phyloP scores from a whole-genome alignment of 805 yeast species.

The Ogataea nonfermentans region DNA sequence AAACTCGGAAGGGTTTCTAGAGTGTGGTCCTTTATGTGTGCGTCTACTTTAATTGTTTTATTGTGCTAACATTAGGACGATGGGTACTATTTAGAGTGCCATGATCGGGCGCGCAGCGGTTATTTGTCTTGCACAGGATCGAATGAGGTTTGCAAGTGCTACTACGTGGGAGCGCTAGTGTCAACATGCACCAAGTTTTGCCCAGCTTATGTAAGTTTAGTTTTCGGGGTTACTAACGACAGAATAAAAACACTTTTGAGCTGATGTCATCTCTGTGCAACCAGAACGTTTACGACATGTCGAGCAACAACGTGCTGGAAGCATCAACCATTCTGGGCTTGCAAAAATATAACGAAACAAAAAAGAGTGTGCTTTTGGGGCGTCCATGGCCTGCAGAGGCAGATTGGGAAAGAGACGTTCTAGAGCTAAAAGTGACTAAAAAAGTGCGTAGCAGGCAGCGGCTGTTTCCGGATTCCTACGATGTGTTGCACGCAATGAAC shows the following conservation, averaged over 20 bases:
- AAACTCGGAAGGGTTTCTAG: slow-evolving; percentile 19
- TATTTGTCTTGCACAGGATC: slow-evolving; percentile 19
- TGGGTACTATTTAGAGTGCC: slow-evolving; percentile 26
- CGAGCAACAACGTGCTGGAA: slow-evolving; percentile 10
- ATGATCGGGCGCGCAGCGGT: slow-evolving; percentile 19
- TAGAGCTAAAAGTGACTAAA: slow-evolving; percentile 8
- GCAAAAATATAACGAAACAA: slow-evolving; percentile 8
- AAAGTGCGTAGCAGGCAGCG: slow-evolving; percentile 3
- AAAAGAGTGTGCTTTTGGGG: slow-evolving; percentile 5
- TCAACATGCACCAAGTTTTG: slow-evolving; percentile 27
- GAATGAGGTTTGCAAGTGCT: slow-evolving; percentile 29
- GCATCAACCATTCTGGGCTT: slow-evolving; percentile 2
- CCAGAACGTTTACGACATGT: slow-evolving; percentile 19
- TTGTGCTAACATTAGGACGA: slow-evolving; percentile 21
- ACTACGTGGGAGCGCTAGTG: slow-evolving; percentile 26
- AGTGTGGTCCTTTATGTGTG: slow-evolving; percentile 27
- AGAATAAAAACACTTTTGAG: slow-evolving; percentile 25
- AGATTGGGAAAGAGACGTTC: slow-evolving; percentile 23
- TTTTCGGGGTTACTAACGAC: background rate
- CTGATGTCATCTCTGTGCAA: slow-evolving; percentile 20
- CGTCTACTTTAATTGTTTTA: slow-evolving; percentile 2
- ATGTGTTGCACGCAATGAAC: slow-evolving; percentile 1
- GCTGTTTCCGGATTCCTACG: slow-evolving; percentile 3
- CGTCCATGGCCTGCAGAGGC: slow-evolving; percentile 22
- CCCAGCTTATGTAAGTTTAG: slow-evolving; percentile 22